Percentiles rank a stretch among this genome's conserved stretches.
These are phyloP conservation scores for Yamadazyma siamensis DNA, from an alignment of 1,139 yeast species.

Conservation along the genomic window DNA sequence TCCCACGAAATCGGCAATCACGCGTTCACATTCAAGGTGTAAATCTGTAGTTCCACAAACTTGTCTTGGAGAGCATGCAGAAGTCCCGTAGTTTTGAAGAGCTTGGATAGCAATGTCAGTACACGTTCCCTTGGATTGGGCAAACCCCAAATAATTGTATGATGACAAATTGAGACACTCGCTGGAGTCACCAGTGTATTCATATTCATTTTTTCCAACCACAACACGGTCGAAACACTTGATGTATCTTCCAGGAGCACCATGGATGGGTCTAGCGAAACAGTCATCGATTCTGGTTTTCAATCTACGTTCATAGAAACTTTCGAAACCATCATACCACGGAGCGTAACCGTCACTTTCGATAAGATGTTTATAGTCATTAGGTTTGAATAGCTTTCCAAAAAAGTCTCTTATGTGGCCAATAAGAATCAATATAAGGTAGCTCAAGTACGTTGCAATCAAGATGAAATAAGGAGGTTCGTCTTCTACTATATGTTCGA, in stretches of 20 bases:
- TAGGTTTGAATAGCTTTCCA: slow-evolving; percentile 69
- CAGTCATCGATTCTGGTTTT: slow-evolving; percentile 91
- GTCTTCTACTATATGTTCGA: slow-evolving; percentile 62
- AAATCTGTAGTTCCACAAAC: slow-evolving; percentile 74
- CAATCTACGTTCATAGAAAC: slow-evolving; percentile 88
- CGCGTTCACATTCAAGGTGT: slow-evolving; percentile 69
- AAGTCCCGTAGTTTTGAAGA: slow-evolving; percentile 67
- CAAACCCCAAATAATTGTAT: slow-evolving; percentile 94
- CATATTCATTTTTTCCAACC: slow-evolving; percentile 57
- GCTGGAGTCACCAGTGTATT: slow-evolving; percentile 69
- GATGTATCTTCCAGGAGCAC: slow-evolving; percentile 94
- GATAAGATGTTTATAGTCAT: slow-evolving; percentile 60
- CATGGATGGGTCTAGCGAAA: slow-evolving; percentile 91
- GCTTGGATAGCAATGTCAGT: slow-evolving; percentile 72
- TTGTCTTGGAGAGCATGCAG: slow-evolving; percentile 76
- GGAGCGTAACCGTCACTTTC: slow-evolving; percentile 94
- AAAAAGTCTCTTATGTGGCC: slow-evolving; percentile 91
- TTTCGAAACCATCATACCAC: slow-evolving; percentile 90
- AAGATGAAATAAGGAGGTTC: slow-evolving; percentile 85
- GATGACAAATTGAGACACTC: slow-evolving; percentile 86
- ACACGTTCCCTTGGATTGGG: slow-evolving; percentile 90
- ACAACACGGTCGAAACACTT: slow-evolving; percentile 75
- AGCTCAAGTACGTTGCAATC: slow-evolving; percentile 79
- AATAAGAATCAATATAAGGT: slow-evolving; percentile 74
- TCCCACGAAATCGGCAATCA: slow-evolving; percentile 84